Evolutionary conservation across 2,329 filamentous ascomycete species (phyloP).

Genomic region (Aspergillus versicolor): DNA sequence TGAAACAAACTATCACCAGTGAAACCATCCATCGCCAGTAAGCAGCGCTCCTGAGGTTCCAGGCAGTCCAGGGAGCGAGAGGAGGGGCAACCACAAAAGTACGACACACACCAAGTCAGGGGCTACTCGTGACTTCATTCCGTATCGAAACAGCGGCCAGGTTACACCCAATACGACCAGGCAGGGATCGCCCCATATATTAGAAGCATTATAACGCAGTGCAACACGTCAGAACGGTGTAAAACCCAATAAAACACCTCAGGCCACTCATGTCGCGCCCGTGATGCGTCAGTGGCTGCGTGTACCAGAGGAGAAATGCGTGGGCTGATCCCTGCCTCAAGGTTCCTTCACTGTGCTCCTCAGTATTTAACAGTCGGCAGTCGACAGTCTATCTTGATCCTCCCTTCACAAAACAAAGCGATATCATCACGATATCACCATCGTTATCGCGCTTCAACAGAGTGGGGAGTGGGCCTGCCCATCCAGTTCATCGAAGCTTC

Average conservation of each 20-base stretch:
- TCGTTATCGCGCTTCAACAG: neutral
- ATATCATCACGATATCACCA: no score
- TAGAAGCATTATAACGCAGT: neutral
- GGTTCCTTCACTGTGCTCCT: neutral
- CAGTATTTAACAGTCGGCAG: neutral
- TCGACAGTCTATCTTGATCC: no score
- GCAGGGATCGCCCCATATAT: neutral
- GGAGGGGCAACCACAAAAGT: neutral
- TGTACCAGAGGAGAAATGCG: neutral
- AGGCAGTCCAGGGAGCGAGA: neutral
- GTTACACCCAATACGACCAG: neutral
- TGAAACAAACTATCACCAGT: neutral
- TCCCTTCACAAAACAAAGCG: no score
- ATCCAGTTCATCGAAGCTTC: neutral
- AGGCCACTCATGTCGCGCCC: conserved; percentile 8
- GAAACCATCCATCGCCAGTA: neutral
- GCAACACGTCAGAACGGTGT: neutral
- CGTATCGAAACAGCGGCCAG: neutral
- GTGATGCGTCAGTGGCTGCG: conserved; percentile 10
- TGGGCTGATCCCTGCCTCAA: neutral
- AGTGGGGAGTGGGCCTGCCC: neutral
- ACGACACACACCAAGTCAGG: neutral
- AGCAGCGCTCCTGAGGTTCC: neutral
- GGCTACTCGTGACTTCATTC: conserved; percentile 5
- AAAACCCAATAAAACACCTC: neutral